Evolutionary conservation across 2,329 filamentous ascomycete species (phyloP).

Genomic region (Hypocreales sp.): DNA sequence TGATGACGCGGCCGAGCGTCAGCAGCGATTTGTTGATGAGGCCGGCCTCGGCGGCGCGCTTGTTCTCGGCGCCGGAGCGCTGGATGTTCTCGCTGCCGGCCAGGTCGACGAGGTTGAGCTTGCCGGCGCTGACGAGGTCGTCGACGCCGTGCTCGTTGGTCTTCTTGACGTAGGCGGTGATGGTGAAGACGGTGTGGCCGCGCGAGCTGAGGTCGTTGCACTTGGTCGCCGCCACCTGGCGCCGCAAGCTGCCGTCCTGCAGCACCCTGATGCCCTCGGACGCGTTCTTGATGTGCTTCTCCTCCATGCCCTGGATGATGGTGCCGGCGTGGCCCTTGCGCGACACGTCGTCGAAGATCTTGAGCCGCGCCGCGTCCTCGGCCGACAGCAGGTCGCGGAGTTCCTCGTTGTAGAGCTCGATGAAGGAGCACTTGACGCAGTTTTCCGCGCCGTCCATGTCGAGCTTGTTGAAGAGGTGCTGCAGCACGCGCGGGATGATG

Average conservation of each 20-base stretch:
- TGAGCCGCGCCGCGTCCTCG: slow-evolving; percentile 75
- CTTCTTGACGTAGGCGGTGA: slow-evolving; percentile 81
- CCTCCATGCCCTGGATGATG: slow-evolving; percentile 94
- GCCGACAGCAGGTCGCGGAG: slow-evolving; percentile 72
- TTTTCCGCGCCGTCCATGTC: slow-evolving; percentile 66
- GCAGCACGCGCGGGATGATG: slow-evolving; percentile 83
- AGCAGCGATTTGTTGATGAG: slow-evolving; percentile 96
- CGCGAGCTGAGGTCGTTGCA: slow-evolving; percentile 96
- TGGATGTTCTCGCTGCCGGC: slow-evolving; percentile 97
- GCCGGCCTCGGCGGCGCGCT: slow-evolving; percentile 86
- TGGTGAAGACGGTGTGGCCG: slow-evolving; percentile 94
- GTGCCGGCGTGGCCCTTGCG: slow-evolving; percentile 76
- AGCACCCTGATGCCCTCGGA: slow-evolving; percentile 77
- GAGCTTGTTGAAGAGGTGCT: slow-evolving; percentile 74
- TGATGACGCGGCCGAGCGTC: slow-evolving; percentile 91
- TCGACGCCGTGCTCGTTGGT: slow-evolving; percentile 70
- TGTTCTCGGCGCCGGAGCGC: slow-evolving; percentile 93
- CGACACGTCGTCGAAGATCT: slow-evolving; percentile 85
- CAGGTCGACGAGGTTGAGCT: slow-evolving; percentile 91
- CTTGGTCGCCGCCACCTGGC: slow-evolving; percentile 98
- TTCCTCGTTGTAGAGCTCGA: slow-evolving; percentile 97
- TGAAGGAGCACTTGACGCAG: slow-evolving; percentile 94
- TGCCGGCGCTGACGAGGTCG: slow-evolving; percentile 79
- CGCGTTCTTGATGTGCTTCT: slow-evolving; percentile 78
- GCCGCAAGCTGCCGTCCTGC: slow-evolving; percentile 77